These are phyloP conservation scores for Magnaporthiopsis rhizophila DNA, from an alignment of 2,329 filamentous ascomycete genomes.

Conservation along the genomic window DNA sequence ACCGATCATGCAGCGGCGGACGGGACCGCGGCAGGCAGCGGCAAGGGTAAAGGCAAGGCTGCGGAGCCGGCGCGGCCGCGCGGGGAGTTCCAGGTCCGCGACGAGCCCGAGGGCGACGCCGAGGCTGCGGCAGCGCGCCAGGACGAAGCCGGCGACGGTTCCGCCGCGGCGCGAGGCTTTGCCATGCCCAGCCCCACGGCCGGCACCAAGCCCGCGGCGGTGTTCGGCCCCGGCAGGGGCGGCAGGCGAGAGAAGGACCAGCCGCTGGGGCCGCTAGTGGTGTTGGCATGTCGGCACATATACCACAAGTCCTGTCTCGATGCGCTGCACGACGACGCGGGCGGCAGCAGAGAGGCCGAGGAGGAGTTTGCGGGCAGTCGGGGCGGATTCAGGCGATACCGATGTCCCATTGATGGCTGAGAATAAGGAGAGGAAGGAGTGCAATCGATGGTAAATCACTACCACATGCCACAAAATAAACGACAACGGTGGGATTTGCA, in stretches of 20 bases:
- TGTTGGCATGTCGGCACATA: slow-evolving; percentile 63
- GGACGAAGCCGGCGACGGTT: slow-evolving; percentile 26
- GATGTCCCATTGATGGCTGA: background rate
- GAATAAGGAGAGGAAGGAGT: background rate
- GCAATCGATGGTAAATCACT: background rate
- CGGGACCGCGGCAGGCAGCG: slow-evolving; percentile 15
- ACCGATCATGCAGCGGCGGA: background rate
- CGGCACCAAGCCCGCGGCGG: background rate
- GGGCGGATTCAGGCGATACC: background rate
- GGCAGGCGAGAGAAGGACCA: slow-evolving; percentile 28
- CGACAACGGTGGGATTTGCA: background rate
- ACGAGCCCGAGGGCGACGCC: slow-evolving; percentile 12
- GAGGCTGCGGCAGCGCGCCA: slow-evolving; percentile 28
- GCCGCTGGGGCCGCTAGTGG: slow-evolving; percentile 55
- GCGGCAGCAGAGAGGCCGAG: background rate
- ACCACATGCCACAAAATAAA: background rate
- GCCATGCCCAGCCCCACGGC: slow-evolving; percentile 1
- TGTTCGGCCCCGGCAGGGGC: slow-evolving; percentile 22
- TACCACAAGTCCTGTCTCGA: slow-evolving; percentile 65
- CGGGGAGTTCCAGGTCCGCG: slow-evolving; percentile 7
- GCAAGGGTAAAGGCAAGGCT: slow-evolving; percentile 21
- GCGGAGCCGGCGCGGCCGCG: slow-evolving; percentile 23
- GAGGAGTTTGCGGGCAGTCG: background rate
- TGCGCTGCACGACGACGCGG: slow-evolving; percentile 38
- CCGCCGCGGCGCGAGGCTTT: slow-evolving; percentile 15